phyloP scores from a whole-genome alignment of 345 rosid species.

The Euphorbia tirucalli region DNA sequence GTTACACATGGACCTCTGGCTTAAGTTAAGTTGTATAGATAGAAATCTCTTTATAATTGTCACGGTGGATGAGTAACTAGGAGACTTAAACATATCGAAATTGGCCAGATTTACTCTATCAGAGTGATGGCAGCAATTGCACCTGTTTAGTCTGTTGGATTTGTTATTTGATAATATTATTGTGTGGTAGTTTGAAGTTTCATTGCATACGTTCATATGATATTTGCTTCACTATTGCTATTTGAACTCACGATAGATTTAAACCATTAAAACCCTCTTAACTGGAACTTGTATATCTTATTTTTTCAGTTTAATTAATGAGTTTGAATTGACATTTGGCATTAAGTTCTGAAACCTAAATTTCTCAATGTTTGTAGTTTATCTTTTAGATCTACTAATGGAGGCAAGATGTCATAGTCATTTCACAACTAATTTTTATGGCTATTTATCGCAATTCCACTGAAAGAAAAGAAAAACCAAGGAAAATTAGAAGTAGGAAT shows the following conservation, averaged over 20 bases:
- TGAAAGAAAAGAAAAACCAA: no score
- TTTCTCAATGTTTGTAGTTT: not conserved
- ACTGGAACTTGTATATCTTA: not conserved
- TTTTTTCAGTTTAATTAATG: not conserved
- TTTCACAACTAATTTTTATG: not conserved
- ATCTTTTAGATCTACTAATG: not conserved
- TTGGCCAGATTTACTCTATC: not conserved
- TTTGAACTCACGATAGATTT: not conserved
- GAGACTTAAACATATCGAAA: not conserved
- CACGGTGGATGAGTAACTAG: conserved; percentile 4
- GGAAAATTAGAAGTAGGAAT: not conserved
- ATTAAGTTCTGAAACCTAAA: not conserved
- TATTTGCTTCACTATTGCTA: not conserved
- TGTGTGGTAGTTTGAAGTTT: not conserved
- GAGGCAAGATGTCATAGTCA: not conserved
- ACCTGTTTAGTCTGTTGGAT: not conserved
- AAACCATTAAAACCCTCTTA: not conserved
- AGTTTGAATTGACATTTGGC: not conserved
- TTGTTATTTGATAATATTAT: not conserved
- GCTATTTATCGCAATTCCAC: not conserved
- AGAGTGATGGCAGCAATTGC: not conserved
- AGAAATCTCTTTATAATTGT: not conserved
- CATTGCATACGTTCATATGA: not conserved
- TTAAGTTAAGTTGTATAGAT: not conserved
- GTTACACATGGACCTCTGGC: not conserved